phyloP scores from a whole-genome alignment of 257 asterid species.

The Solanum lycopersicoides region DNA sequence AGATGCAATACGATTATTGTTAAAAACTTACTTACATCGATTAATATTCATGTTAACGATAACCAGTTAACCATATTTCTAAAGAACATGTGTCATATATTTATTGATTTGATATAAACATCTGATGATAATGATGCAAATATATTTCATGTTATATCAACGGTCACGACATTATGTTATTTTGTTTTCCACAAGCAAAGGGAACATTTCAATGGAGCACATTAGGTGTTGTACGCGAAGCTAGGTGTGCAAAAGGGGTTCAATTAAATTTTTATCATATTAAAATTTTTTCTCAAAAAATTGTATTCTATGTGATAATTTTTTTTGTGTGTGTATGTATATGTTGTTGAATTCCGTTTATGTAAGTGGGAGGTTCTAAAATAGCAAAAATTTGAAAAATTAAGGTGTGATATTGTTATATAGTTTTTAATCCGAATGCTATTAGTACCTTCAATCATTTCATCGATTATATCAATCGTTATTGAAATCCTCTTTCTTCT shows the following conservation, averaged over 20 bases:
- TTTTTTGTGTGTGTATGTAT: too few species aligned
- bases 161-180: background rate
- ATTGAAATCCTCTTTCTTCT: background rate
- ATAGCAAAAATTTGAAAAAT: background rate
- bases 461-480: too few species aligned
- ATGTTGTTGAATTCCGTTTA: too few species aligned
- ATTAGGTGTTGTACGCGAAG: too few species aligned
- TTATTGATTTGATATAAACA: background rate
- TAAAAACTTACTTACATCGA: too few species aligned
- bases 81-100: accelerated
- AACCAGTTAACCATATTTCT: too few species aligned
- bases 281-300: accelerated
- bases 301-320: too few species aligned
- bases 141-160: too few species aligned
- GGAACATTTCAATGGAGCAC: background rate
- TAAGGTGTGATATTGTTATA: background rate
- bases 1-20: accelerated
- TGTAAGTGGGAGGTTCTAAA: too few species aligned
- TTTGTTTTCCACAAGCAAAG: background rate
- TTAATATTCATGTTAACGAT: accelerated
- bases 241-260: background rate
- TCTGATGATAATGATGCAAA: too few species aligned
- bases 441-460: accelerated
- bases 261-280: too few species aligned
- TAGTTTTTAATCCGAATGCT: accelerated